Base-by-base conservation (phyloP, 345 rosid species). In the Litchi chinensis region DNA sequence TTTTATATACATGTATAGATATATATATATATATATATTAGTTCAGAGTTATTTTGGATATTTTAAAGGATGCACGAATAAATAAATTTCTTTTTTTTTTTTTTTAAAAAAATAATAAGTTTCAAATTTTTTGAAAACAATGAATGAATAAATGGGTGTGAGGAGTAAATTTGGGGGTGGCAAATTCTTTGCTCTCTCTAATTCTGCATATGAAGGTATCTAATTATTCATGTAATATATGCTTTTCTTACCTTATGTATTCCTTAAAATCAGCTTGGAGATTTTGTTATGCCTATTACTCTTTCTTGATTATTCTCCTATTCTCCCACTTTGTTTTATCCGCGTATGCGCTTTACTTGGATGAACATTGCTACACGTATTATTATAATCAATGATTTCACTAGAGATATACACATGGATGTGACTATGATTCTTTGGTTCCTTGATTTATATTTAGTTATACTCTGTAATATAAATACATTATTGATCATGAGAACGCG, bases 181-280 rank as follows among this genome's bases (percentile, higher is more conserved):
- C 40, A 40, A 54, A 39, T 39, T 24, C 59, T 40, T 59, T 37
- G n/a, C 7, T 9, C 5, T 52, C 24, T 44, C 13, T 48, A 56
- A 74, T 65, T 46, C 26, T 74, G 74, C 69, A n/a, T 54, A 39
- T 8, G 10, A 50, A 71, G 81, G 28, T 24, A 74, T 70, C 57
- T 46, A 19, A 12, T 11, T 37, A 70, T 65, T 48, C 66, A 28
- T 22, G 64, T 44, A 56, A 63, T 75, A 78, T 79, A 73, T 84
- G 81, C 83, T 70, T 80, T 76, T 44, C 9, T 15, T 22, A 64
- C 4, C 10, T 69, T 56, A 59, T 57, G 73, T 43, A 43, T 79
- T 68, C 79, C 78, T 60, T 68, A 79, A 40, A 70, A 54, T 32
- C 43, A 21, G 11, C 39, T 19, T 75, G 50, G 40, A 21, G 26